Base-by-base conservation (phyloP, 1,139 yeast genomes). In the Arxiozyma slooffiae region DNA sequence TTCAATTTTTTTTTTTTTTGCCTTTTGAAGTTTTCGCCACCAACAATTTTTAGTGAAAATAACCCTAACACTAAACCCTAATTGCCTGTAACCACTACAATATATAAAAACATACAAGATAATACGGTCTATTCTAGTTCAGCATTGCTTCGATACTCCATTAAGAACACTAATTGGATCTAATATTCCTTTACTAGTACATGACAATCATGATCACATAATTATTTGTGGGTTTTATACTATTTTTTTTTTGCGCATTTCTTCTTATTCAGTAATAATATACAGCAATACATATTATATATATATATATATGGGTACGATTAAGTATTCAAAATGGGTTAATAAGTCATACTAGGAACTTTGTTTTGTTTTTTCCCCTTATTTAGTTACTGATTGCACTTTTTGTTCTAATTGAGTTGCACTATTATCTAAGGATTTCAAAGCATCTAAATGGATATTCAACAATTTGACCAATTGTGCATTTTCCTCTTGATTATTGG, bases 381-480 rank as follows among this genome's bases (percentile, higher is more conserved):
- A 41, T 34, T 41, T 41, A 37, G 49, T n/a, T 9, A 41, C 26
- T 6, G 40, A 18, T 14, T 59, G 59, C 21, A 92, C 68, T 68
- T 86, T 85, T 42, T 78, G 78, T 64, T 84, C 86, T 62, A 92
- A 74, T 39, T 73, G 72, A 21, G 76, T 76, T 53, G 95, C 88
- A 53, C 81, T 78, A 53, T 76, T 76, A 62, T 92, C 96, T 52
- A 92, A 80, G 75, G 92, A 90, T 66, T 83, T 88, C 68, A 92
- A 76, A 57, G 95, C 88, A 57, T 90, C 94, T 66, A 92, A 73
- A 67, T 92, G 98, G 47, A 89, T 79, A 64, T 92, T 90, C 66
- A 92, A 77, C 55, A 94, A 75, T 67, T 82, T 84, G 46, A 94
- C 83, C 56, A 92, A 79, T 74, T 85, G 64, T 67, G 80, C 62